These are phyloP conservation scores for Rachicladosporium sp. DNA, from an alignment of 2,329 filamentous ascomycete genomes.

Conservation along the genomic window DNA sequence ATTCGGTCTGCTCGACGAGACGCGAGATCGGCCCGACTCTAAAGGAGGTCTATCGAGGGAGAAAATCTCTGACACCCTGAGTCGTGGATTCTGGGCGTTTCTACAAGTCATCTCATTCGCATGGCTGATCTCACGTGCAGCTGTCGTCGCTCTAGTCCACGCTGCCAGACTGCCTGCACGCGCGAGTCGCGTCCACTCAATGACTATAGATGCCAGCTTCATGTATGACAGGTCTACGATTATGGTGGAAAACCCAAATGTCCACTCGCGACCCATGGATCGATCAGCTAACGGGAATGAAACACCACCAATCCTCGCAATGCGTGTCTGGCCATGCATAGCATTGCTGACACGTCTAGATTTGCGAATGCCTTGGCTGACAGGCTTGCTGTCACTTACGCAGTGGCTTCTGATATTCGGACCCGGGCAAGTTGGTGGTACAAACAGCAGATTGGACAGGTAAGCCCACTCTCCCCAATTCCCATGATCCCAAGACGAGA, in stretches of 20 bases:
- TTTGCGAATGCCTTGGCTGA: slow-evolving; percentile 81
- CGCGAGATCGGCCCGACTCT: slow-evolving; percentile 1
- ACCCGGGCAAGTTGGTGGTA: slow-evolving; percentile 60
- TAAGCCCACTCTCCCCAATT: slow-evolving; percentile 41
- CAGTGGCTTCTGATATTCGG: slow-evolving; percentile 64
- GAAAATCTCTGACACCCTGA: slow-evolving; percentile 10
- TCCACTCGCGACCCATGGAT: not conserved
- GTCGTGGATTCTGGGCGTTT: slow-evolving; percentile 31
- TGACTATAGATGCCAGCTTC: slow-evolving; percentile 34
- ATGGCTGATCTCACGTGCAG: slow-evolving; percentile 47
- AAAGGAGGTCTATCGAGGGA: not conserved
- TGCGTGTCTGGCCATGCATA: slow-evolving; percentile 63
- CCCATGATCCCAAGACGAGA: slow-evolving; percentile 4
- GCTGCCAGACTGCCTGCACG: too few species aligned
- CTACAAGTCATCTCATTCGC: slow-evolving; percentile 39
- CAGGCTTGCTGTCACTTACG: slow-evolving; percentile 59
- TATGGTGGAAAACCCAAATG: too few species aligned
- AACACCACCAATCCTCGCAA: slow-evolving; percentile 53
- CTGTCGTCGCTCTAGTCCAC: slow-evolving; percentile 51
- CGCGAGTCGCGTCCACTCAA: too few species aligned
- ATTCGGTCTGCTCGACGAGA: slow-evolving; percentile 40
- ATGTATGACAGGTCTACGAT: slow-evolving; percentile 40
- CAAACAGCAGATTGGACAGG: slow-evolving; percentile 78
- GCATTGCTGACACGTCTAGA: slow-evolving; percentile 62
- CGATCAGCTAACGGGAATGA: too few species aligned